Base-by-base conservation (phyloP, 352 stramenopile species). In the Phytopythium aichiense region DNA sequence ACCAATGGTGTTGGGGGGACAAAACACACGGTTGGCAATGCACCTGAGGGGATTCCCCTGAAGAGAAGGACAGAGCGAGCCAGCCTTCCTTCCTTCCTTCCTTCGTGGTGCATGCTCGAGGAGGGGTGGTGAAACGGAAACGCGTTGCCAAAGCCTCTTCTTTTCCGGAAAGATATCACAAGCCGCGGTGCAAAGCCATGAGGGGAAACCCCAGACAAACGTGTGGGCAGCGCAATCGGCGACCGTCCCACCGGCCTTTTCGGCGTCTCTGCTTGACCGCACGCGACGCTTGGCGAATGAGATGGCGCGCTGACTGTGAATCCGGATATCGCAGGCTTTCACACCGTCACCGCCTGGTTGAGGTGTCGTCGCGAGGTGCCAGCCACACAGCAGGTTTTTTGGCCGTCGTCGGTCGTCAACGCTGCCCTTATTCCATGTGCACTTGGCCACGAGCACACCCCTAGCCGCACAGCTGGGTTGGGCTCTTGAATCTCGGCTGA, bases 91-190 rank as follows among this genome's bases (percentile, higher is more conserved):
- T 30, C 4, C 28, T 2, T 30, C 28, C 28, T 2, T 31, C 28
- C 28, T 4, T 31, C 3, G 28, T 31, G 28, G 28, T 31, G 28
- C 28, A 31, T 5, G 28, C 28, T 5, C 28, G 7, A 31, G 28
- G 4, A 2, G 28, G 0, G 3, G 28, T 2, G 20, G 52, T 58
- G 52, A 58, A 58, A 58, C 52, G 52, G 52, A 58, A 5, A 58
- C 52, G 52, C 52, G n/a, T 30, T n/a, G 8, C 23, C 8, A n/a
- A n/a, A 2, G 13, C 25, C 22, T 53, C 23, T 11, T 35, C 31
- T 33, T 53, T n/a, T 33, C 31, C 25, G 46, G 31, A 56, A 56
- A 56, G 51, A 56, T 56, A 43, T 56, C 51, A 30, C 51, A 42
- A 51, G 7, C 45, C 22, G 45, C 45, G 45, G 22, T 31, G 22